phyloP scores from a whole-genome alignment of 345 rosid species.

The Bruguiera sexangula region DNA sequence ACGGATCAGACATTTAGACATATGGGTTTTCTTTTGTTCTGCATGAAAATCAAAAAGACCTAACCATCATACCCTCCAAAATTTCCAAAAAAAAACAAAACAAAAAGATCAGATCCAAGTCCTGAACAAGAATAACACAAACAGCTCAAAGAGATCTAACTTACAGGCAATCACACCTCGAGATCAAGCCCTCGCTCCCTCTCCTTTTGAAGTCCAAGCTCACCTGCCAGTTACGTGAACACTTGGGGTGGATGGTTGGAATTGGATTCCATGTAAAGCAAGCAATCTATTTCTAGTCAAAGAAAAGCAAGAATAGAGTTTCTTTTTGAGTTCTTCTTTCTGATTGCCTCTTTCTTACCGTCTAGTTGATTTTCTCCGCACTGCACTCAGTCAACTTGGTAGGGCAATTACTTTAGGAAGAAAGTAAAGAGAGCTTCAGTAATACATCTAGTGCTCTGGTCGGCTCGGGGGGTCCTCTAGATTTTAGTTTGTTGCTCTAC shows the following conservation, averaged over 20 bases:
- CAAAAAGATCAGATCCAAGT: slow-evolving; percentile 26
- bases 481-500: neutral
- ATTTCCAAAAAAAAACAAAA: neutral
- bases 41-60: slow-evolving; percentile 35
- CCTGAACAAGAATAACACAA: slow-evolving; percentile 6
- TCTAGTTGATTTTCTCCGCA: too few relatives aligned
- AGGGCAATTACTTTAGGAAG: neutral
- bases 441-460: too few relatives aligned
- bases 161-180: neutral
- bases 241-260: too few relatives aligned
- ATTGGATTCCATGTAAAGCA: too few relatives aligned
- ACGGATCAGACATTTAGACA: slow-evolving; percentile 28
- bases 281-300: too few relatives aligned
- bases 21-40: slow-evolving; percentile 36
- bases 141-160: slow-evolving; percentile 7
- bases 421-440: neutral
- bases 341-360: too few relatives aligned
- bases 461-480: neutral
- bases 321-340: too few relatives aligned
- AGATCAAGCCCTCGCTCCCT: neutral
- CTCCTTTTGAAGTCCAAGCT: too few relatives aligned
- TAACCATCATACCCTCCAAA: slow-evolving; percentile 21
- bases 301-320: too few relatives aligned
- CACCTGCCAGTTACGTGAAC: too few relatives aligned
- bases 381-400: slow-evolving; percentile 1